Conservation (phyloP, 1,139 yeast genomes). For the Geotrichum bryndzae region DNA sequence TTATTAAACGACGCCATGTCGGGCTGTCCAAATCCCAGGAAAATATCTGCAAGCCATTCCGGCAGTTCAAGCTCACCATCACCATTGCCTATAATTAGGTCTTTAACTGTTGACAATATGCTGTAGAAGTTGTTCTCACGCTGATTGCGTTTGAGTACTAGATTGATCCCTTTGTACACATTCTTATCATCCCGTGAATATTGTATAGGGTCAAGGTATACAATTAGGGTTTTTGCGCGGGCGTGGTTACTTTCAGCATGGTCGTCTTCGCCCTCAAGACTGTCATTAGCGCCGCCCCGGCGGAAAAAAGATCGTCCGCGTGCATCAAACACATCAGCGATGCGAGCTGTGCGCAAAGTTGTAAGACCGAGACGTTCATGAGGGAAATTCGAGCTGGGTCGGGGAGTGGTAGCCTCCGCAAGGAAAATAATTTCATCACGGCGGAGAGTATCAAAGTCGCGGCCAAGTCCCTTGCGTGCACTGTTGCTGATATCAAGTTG, state of each 20-base stretch:
- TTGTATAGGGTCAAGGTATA: slow-evolving; percentile 19
- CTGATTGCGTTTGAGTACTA: slow-evolving; percentile 25
- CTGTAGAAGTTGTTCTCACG: slow-evolving; percentile 26
- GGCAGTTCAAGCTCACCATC: slow-evolving; percentile 28
- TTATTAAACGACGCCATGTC: slow-evolving; percentile 21
- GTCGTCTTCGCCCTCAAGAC: slow-evolving; percentile 12
- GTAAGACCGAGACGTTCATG: slow-evolving; percentile 23
- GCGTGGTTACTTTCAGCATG: slow-evolving; percentile 13
- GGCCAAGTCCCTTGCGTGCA: slow-evolving; percentile 22
- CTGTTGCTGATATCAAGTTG: slow-evolving; percentile 11
- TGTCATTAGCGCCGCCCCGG: slow-evolving; percentile 14
- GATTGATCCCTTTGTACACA: slow-evolving; percentile 19
- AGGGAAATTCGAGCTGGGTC: slow-evolving; percentile 14
- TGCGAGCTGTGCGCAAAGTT: slow-evolving; percentile 26
- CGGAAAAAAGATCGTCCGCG: background rate
- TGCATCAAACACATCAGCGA: slow-evolving; percentile 24
- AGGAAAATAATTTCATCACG: slow-evolving; percentile 33
- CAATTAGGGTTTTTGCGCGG: slow-evolving; percentile 18
- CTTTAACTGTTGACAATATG: slow-evolving; percentile 24
- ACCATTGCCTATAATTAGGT: slow-evolving; percentile 16
- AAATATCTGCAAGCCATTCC: slow-evolving; percentile 36
- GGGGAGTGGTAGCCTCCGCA: slow-evolving; percentile 21
- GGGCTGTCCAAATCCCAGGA: slow-evolving; percentile 37
- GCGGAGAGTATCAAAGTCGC: slow-evolving; percentile 34
- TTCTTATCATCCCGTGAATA: slow-evolving; percentile 8